Evolutionary conservation across 495 filamentous ascomycete species (phyloP).

Genomic region (Hypoxylon crocopeplum): DNA sequence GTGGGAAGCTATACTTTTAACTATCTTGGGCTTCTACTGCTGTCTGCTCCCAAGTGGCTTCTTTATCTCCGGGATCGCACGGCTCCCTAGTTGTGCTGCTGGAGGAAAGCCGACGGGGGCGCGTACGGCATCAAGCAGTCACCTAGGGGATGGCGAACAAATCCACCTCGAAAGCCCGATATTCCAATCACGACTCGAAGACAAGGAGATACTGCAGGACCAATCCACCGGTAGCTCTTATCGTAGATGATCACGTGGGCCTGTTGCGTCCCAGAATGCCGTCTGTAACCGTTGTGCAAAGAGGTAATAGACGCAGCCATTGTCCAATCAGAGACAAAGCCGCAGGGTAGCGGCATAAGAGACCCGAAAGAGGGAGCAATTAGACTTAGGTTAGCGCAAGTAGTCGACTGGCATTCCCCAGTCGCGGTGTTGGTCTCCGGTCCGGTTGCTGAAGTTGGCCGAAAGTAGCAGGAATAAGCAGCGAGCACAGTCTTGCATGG

Average conservation of each 20-base stretch:
- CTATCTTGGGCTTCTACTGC: slow-evolving; percentile 20
- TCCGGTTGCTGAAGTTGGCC: slow-evolving; percentile 20
- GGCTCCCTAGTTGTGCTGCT: slow-evolving; percentile 11
- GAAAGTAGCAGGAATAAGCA: slow-evolving; percentile 33
- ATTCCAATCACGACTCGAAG: slow-evolving; percentile 43
- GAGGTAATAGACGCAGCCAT: slow-evolving; percentile 20
- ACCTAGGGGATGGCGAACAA: slow-evolving; percentile 21
- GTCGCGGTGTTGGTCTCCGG: slow-evolving; percentile 10
- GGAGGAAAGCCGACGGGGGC: slow-evolving; percentile 22
- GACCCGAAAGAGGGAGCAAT: slow-evolving; percentile 22
- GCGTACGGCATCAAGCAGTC: slow-evolving; percentile 19
- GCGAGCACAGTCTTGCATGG: slow-evolving; percentile 7
- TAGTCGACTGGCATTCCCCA: slow-evolving; percentile 19
- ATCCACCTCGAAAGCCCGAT: slow-evolving; percentile 23
- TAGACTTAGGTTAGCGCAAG: slow-evolving; percentile 28
- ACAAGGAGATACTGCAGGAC: slow-evolving; percentile 30
- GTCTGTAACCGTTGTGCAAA: slow-evolving; percentile 36
- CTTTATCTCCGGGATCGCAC: slow-evolving; percentile 46
- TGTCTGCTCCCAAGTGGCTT: slow-evolving; percentile 7
- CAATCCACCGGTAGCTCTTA: slow-evolving; percentile 37
- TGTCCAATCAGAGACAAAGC: slow-evolving; percentile 36
- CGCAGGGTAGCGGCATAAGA: slow-evolving; percentile 18
- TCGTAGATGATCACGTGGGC: slow-evolving; percentile 41
- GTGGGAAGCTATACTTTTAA: slow-evolving; percentile 11
- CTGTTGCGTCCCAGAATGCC: slow-evolving; percentile 28